Evolutionary conservation across 495 filamentous ascomycete species (phyloP), one percentile per base, ranked within the genome.

Genomic region (Margaritispora aquatica): DNA sequence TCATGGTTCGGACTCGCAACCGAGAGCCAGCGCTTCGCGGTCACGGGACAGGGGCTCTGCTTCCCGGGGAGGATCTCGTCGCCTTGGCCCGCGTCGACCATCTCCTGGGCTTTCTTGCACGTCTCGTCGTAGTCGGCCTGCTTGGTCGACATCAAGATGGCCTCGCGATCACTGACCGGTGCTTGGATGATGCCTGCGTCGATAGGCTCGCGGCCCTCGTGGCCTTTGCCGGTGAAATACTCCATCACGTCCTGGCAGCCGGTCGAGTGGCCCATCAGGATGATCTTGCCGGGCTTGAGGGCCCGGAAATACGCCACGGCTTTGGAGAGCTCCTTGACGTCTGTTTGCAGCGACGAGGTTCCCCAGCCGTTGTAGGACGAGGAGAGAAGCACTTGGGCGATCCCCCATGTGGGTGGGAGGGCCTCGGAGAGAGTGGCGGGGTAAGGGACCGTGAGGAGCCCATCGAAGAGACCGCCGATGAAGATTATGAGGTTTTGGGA

Each of bases 161-260:
- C 81, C 68, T 96, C 88, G 38, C 92, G 80, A 68, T 97, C 93
- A 38, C 83, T 88, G 10, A 88, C 84, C 13, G 87, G 83, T 0
- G 87, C 93, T 68, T 96, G 92, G 53, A 97, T 73, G 36, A 97
- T 88, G 31, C 84, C 86, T 48, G 90, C 93, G 55, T 96, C 84
- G 23, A 97, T 76, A 0, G 62, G 63, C 1, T 77, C 76, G n/a
- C 73, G 71, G 15, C 59, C 53, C 27, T 58, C 51, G 46, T 63
- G 59, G n/a, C 68, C 60, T 51, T 70, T 58, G 11, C 70, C 66
- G 29, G 70, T 72, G 51, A 89, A 71, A 66, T 94, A 96, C 57
- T 89, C 83, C 70, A 97, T 79, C 29, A 88, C 84, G 66, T 96
- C 91, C 74, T 96, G 94, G 60, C 88, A 90, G 1, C 94, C 94